Base-by-base conservation (phyloP, 1,284 basidiomycete species). In the Rhodofomes roseus region DNA sequence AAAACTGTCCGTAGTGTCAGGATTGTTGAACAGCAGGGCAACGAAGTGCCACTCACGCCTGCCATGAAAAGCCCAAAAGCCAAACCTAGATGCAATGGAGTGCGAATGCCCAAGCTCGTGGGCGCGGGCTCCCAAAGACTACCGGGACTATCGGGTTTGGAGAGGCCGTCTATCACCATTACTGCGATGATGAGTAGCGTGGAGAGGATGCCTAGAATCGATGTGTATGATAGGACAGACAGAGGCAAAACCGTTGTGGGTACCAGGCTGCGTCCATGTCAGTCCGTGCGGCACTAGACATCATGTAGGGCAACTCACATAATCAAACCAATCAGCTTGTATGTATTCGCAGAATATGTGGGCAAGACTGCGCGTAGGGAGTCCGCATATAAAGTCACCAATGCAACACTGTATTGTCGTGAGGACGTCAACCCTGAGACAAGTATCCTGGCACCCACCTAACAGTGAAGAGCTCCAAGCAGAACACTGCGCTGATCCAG, bases 11-110 rank as follows among this genome's bases (percentile, higher is more conserved):
- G 8, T n/a, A 11, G 27, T 3, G 6, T n/a, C n/a, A n/a, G n/a
- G n/a, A n/a, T n/a, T n/a, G n/a, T n/a, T n/a, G n/a, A n/a, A n/a
- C n/a, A n/a, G n/a, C n/a, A n/a, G n/a, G n/a, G n/a, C n/a, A n/a
- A n/a, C n/a, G n/a, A n/a, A n/a, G n/a, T 41, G 9, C 37, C 11
- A 73, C 86, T 70, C 70, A 93, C 91, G 22, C 96, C 95, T n/a
- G 93, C 93, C 89, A 98, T 95, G 71, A 98, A 89, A 58, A 98
- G 78, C 2, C 96, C 96, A 70, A 95, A 90, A 11, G 90, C 84
- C 36, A 92, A 68, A 1, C 90, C 89, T 12, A 98, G 73, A 62
- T 87, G 85, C 72, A 71, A 82, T 60, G 73, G 74, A 66, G 70
- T 80, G 56, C 83, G 79, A 29, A 92, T 79, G 0, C 79, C 79